A percentile compares a stretch with the other conserved stretches of the same genome.
These are phyloP conservation scores for Solanum hybrid DNA, from an alignment of 305 asterid species.

Conservation along the genomic window DNA sequence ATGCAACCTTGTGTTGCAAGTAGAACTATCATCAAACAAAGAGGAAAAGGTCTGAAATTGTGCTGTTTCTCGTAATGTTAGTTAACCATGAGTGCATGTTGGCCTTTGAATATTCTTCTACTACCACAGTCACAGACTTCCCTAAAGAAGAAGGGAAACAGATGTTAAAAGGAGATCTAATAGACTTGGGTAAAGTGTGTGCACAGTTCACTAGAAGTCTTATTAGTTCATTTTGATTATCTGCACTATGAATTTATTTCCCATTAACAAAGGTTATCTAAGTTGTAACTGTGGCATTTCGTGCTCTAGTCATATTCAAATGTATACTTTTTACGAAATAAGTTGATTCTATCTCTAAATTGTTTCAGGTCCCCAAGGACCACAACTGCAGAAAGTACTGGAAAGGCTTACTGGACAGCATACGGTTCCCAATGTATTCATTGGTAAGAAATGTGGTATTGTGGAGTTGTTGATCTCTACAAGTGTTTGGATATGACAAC, in stretches of 20 bases:
- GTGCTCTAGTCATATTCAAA: background rate
- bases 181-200: background rate
- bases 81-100: background rate
- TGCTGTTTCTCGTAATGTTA: background rate
- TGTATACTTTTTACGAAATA: background rate
- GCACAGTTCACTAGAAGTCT: background rate
- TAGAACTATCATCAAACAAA: background rate
- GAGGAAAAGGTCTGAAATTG: background rate
- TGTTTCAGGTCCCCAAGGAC: conserved; percentile 65
- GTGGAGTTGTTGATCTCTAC: background rate
- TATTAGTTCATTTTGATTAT: background rate
- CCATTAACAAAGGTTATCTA: background rate
- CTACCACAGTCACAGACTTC: background rate
- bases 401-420: conserved; percentile 74
- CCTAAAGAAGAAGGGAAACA: background rate
- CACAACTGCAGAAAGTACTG: conserved; percentile 66
- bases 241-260: background rate
- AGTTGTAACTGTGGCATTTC: background rate
- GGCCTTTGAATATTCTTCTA: background rate
- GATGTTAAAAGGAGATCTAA: background rate
- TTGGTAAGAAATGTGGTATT: conserved; percentile 39
- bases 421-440: conserved; percentile 87
- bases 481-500: background rate
- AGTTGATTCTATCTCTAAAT: background rate
- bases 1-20: background rate